A percentile compares a stretch with the other conserved stretches of the same genome.
Evolutionary conservation across 345 rosid genomes (phyloP).

Genomic region (Durio zibethinus): DNA sequence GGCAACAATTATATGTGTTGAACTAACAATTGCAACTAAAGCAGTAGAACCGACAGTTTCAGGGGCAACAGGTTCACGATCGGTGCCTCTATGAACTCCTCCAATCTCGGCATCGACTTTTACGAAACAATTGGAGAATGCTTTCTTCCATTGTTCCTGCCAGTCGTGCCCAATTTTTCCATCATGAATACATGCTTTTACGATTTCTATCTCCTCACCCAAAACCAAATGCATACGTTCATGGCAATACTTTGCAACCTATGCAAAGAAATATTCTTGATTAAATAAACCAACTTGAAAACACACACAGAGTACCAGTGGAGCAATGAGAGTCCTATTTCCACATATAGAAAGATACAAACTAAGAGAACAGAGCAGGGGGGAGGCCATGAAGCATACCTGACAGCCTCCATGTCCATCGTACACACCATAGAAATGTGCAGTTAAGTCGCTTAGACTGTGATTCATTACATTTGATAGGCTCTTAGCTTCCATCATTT

Average conservation of each 20-base stretch:
- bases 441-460: constrained; percentile 21
- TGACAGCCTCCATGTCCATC: constrained; percentile 85
- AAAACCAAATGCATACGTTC: constrained; percentile 63
- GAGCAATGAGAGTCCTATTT: background rate
- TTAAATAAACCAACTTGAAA: background rate
- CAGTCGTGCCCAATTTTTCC: constrained; percentile 30
- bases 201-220: constrained; percentile 55
- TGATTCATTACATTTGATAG: constrained; percentile 24
- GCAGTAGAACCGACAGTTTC: constrained; percentile 90
- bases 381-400: constrained; percentile 32
- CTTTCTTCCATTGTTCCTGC: constrained; percentile 59
- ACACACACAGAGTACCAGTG: background rate
- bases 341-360: background rate
- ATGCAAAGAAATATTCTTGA: background rate
- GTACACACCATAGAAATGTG: constrained; percentile 71
- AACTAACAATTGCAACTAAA: constrained; percentile 52
- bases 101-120: constrained; percentile 60
- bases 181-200: constrained; percentile 26
- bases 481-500: constrained; percentile 24
- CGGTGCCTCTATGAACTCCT: background rate
- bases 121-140: constrained; percentile 51
- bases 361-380: background rate
- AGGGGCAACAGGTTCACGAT: constrained; percentile 36
- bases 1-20: constrained; percentile 54
- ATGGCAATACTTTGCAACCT: constrained; percentile 71